Conservation (phyloP, 768 basidiomycete genomes). For the Tylopilus vinaceipallidus region DNA sequence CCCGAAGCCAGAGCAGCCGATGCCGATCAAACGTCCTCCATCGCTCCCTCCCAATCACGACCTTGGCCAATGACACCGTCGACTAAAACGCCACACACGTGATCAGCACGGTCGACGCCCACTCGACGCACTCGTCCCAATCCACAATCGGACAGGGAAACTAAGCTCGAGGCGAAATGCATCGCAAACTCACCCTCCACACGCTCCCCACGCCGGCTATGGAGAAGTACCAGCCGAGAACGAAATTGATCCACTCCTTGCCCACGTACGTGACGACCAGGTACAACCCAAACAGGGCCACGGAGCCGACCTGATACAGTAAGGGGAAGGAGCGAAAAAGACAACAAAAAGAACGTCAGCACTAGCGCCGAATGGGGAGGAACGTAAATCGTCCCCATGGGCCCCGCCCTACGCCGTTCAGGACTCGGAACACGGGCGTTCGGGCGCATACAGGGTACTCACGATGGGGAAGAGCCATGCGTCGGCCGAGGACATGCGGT, state of each 20-base stretch:
- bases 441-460: constrained; percentile 31
- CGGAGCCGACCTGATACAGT: constrained; percentile 70
- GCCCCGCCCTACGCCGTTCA: not conserved
- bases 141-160: not conserved
- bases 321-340: not conserved
- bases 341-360: not conserved
- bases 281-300: constrained; percentile 66
- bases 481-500: constrained; percentile 62
- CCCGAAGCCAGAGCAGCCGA: constrained; percentile 44
- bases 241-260: constrained; percentile 77
- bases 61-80: constrained; percentile 48
- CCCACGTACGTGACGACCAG: constrained; percentile 72
- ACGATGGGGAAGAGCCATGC: constrained; percentile 79
- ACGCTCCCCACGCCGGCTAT: constrained; percentile 63
- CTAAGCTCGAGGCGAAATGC: not conserved
- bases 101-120: not conserved
- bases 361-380: not conserved
- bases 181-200: constrained; percentile 46
- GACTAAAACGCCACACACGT: constrained; percentile 37
- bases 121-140: not conserved
- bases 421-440: too few relatives aligned
- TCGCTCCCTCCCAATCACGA: constrained; percentile 44
- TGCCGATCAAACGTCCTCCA: constrained; percentile 60
- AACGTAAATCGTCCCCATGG: too few relatives aligned
- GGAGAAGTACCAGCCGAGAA: constrained; percentile 76